Conservation (phyloP, 1,284 basidiomycete genomes). For the Melampsora allii-populina region DNA sequence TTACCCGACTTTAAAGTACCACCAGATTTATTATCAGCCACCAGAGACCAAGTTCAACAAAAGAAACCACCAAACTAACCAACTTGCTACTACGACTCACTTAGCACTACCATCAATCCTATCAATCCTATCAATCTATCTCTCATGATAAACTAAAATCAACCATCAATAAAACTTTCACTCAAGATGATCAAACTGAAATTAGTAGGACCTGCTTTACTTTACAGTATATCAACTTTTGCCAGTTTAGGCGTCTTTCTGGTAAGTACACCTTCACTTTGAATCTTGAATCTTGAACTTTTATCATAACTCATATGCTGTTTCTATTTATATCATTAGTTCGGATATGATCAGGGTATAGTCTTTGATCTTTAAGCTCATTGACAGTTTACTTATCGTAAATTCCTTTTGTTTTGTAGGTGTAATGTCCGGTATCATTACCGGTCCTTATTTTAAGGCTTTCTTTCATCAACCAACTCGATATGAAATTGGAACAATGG, state of each 20-base stretch:
- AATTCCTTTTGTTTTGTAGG: slow-evolving; percentile 53
- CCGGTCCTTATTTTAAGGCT: slow-evolving; percentile 72
- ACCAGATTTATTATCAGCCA: too few relatives aligned
- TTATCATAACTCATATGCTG: neutral
- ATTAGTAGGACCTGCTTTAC: slow-evolving; percentile 73
- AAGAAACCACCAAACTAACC: too few relatives aligned
- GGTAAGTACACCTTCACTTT: slow-evolving; percentile 56
- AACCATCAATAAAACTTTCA: neutral
- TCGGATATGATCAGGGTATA: slow-evolving; percentile 53
- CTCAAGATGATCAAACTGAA: slow-evolving; percentile 51
- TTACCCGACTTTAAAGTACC: too few relatives aligned
- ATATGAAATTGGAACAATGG: slow-evolving; percentile 71
- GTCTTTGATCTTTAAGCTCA: neutral
- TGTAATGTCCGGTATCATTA: slow-evolving; percentile 89
- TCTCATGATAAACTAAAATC: neutral
- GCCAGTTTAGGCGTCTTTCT: slow-evolving; percentile 83
- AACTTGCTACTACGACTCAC: too few relatives aligned
- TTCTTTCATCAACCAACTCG: slow-evolving; percentile 69
- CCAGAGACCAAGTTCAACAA: too few relatives aligned
- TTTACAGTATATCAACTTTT: slow-evolving; percentile 77
- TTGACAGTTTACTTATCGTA: slow-evolving; percentile 51
- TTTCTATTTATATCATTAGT: slow-evolving; percentile 27
- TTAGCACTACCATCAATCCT: neutral
- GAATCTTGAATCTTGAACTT: neutral
- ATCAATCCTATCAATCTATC: neutral